Percentiles rank a stretch among this genome's conserved stretches.
phyloP scores from a whole-genome alignment of 441 rosid genomes.

The Mallotus repandus region DNA sequence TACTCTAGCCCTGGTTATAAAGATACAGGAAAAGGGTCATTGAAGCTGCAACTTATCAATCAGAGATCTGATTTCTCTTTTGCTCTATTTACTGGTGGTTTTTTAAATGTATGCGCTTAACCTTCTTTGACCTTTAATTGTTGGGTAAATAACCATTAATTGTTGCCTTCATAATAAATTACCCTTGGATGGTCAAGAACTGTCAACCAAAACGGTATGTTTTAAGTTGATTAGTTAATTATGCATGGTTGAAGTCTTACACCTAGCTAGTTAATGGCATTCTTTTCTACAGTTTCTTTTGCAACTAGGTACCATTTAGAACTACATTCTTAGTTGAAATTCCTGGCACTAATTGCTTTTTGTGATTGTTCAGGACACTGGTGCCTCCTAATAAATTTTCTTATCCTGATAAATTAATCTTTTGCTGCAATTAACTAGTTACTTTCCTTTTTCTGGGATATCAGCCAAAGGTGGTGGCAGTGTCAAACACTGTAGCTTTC shows the following conservation, averaged over 20 bases:
- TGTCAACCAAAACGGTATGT: too few species aligned
- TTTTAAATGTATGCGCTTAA: conserved; percentile 43
- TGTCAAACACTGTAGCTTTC: conserved; percentile 57
- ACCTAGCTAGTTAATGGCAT: too few species aligned
- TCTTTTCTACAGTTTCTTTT: too few species aligned
- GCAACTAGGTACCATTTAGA: too few species aligned
- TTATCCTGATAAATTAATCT: neutral
- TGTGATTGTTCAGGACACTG: too few species aligned
- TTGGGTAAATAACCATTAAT: too few species aligned
- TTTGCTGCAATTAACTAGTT: neutral
- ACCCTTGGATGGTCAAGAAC: too few species aligned
- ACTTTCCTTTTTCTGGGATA: conserved; percentile 10
- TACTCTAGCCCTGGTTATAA: conserved; percentile 52
- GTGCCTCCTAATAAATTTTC: neutral
- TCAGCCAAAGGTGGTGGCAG: conserved; percentile 77
- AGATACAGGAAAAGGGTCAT: conserved; percentile 49
- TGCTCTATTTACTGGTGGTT: conserved; percentile 65
- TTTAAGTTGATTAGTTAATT: too few species aligned
- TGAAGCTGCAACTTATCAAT: conserved; percentile 76
- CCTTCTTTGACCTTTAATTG: neutral
- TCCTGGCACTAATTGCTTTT: too few species aligned
- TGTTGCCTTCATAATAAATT: too few species aligned
- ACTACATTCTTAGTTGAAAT: too few species aligned
- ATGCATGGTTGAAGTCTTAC: too few species aligned
- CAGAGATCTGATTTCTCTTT: conserved; percentile 84